Conservation (phyloP, 176 grass and related monocot species). For the Bonia amplexicaulis region DNA sequence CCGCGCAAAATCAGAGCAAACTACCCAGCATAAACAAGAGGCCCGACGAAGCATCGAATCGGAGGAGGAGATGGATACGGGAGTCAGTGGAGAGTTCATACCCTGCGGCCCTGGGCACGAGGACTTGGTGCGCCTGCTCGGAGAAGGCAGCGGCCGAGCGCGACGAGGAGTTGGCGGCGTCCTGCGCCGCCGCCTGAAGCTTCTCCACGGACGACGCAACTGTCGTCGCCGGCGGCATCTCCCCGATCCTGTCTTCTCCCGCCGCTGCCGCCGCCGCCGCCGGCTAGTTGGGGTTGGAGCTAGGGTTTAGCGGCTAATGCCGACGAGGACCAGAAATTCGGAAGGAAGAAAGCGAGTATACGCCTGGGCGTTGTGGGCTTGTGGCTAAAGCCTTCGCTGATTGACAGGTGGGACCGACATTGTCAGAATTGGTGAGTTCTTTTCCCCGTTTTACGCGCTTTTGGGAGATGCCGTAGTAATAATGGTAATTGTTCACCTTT, state of each 20-base stretch:
- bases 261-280: neutral
- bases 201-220: constrained; percentile 22
- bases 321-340: too few species aligned
- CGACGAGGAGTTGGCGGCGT: constrained; percentile 32
- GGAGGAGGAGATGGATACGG: neutral
- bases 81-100: neutral
- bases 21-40: neutral
- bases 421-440: neutral
- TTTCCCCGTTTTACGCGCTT: too few species aligned
- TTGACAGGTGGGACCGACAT: neutral
- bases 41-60: too few species aligned
- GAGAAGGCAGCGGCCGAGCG: constrained; percentile 26
- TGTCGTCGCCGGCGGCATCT: neutral
- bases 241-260: neutral
- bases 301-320: neutral
- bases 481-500: too few species aligned
- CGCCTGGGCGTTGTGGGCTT: too few species aligned
- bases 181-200: constrained; percentile 21
- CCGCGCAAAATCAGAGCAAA: neutral
- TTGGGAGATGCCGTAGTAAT: too few species aligned
- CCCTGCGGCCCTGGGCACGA: constrained; percentile 28
- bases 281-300: neutral
- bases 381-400: too few species aligned
- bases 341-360: too few species aligned
- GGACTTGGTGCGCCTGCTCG: constrained; percentile 27